Evolutionary conservation across 2,329 filamentous ascomycete genomes (phyloP).

Genomic region (Fusarium burgessii): DNA sequence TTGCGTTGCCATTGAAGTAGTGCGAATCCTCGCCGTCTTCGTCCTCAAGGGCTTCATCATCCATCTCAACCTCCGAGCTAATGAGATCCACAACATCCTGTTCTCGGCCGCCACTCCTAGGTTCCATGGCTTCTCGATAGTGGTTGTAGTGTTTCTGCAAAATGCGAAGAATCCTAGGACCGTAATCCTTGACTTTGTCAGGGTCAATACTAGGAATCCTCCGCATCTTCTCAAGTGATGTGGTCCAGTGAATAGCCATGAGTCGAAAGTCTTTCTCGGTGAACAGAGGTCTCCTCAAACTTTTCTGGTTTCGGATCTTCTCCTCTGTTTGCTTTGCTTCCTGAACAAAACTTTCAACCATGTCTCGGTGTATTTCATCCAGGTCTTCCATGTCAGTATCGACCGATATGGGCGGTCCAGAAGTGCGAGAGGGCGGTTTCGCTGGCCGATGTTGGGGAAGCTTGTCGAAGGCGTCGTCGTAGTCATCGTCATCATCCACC

Average conservation of each 20-base stretch:
- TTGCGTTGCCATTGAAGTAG: slow-evolving; percentile 56
- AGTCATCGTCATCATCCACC: slow-evolving; percentile 54
- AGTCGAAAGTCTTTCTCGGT: slow-evolving; percentile 76
- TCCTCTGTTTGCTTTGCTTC: slow-evolving; percentile 72
- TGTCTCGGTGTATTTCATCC: slow-evolving; percentile 69
- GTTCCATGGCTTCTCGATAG: slow-evolving; percentile 65
- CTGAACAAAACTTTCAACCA: slow-evolving; percentile 74
- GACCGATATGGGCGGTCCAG: slow-evolving; percentile 69
- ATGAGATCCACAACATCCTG: slow-evolving; percentile 68
- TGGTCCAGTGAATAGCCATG: slow-evolving; percentile 79
- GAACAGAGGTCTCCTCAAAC: slow-evolving; percentile 71
- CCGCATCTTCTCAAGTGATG: slow-evolving; percentile 70
- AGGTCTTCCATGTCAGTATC: slow-evolving; percentile 67
- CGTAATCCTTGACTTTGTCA: slow-evolving; percentile 72
- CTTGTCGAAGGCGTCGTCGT: slow-evolving; percentile 60
- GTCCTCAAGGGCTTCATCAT: slow-evolving; percentile 54
- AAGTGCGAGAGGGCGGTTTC: slow-evolving; percentile 48
- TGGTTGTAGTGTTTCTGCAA: slow-evolving; percentile 61
- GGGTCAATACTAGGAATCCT: slow-evolving; percentile 71
- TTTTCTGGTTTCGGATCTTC: slow-evolving; percentile 69
- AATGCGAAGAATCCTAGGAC: slow-evolving; percentile 69
- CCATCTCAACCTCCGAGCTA: slow-evolving; percentile 57
- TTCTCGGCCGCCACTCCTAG: slow-evolving; percentile 33
- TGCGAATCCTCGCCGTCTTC: slow-evolving; percentile 59
- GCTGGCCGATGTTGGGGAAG: slow-evolving; percentile 54